Evolutionary conservation across 2,329 filamentous ascomycete species (phyloP).

Genomic region (Ophiocordyceps polyrhachis-furcata): DNA sequence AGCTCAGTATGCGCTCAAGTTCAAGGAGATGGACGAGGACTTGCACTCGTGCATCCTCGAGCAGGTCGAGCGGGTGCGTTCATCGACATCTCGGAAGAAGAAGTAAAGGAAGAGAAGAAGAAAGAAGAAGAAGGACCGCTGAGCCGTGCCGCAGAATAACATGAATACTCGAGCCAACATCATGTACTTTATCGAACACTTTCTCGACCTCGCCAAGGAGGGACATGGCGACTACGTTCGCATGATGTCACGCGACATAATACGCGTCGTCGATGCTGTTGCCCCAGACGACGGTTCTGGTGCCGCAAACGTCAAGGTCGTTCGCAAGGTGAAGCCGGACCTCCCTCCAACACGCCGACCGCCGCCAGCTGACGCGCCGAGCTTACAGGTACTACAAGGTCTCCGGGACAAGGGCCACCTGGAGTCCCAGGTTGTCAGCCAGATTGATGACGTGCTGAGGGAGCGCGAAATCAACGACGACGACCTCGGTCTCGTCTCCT

Average conservation of each 20-base stretch:
- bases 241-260: conserved; percentile 90
- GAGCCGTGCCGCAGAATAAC: conserved; percentile 41
- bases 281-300: conserved; percentile 73
- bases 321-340: conserved; percentile 45
- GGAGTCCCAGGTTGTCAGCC: conserved; percentile 50
- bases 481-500: conserved; percentile 33
- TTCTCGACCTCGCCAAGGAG: conserved; percentile 70
- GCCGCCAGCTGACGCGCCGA: not conserved
- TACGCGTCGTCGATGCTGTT: conserved; percentile 80
- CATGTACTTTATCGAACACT: conserved; percentile 96
- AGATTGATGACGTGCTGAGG: conserved; percentile 70
- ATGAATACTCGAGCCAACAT: conserved; percentile 98
- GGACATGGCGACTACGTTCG: conserved; percentile 65
- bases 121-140: not conserved
- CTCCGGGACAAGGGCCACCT: conserved; percentile 56
- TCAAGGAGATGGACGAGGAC: conserved; percentile 90
- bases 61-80: conserved; percentile 60
- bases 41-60: conserved; percentile 94
- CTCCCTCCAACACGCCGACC: not conserved
- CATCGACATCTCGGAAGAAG: not conserved
- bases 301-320: conserved; percentile 84
- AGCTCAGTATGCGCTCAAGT: conserved; percentile 84
- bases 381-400: conserved; percentile 41
- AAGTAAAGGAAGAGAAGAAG: no score
- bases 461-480: conserved; percentile 51